Evolutionary conservation across 2,329 filamentous ascomycete species (phyloP).

Genomic region (Epichloe sp.): DNA sequence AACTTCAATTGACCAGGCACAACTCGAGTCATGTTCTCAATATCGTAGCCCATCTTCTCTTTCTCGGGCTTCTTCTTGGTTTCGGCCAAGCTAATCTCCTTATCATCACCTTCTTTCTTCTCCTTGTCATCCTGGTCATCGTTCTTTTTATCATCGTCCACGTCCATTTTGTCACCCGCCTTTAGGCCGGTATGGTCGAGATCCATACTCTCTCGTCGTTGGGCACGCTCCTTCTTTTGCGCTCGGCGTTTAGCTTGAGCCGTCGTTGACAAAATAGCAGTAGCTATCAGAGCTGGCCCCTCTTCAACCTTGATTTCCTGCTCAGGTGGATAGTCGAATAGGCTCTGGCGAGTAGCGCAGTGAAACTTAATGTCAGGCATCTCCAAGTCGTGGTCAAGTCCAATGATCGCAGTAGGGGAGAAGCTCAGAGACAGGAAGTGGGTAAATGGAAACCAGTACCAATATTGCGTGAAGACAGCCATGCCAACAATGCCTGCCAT

Average conservation of each 20-base stretch:
- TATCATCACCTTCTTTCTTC: constrained; percentile 49
- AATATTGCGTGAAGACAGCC: constrained; percentile 97
- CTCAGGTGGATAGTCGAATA: constrained; percentile 97
- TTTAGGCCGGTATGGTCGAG: constrained; percentile 58
- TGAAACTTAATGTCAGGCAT: constrained; percentile 92
- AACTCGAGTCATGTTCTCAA: constrained; percentile 94
- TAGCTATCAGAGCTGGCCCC: constrained; percentile 84
- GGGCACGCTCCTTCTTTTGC: constrained; percentile 84
- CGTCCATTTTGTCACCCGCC: constrained; percentile 76
- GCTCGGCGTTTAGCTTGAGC: constrained; percentile 92
- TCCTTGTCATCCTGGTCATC: constrained; percentile 42
- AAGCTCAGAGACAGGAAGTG: constrained; percentile 95
- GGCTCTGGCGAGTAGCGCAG: constrained; percentile 83
- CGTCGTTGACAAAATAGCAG: constrained; percentile 89
- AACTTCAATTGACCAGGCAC: constrained; percentile 89
- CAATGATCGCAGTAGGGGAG: constrained; percentile 92
- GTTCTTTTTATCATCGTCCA: constrained; percentile 51
- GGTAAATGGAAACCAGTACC: constrained; percentile 99
- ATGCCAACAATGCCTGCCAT: constrained; percentile 97
- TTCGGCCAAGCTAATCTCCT: constrained; percentile 41
- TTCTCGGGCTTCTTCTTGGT: constrained; percentile 85
- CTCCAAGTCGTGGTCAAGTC: constrained; percentile 83
- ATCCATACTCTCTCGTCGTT: constrained; percentile 89
- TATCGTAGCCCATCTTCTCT: constrained; percentile 91
- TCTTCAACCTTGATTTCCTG: constrained; percentile 92